phyloP scores from a whole-genome alignment of 768 basidiomycete species.

The Trametopsis cervina region DNA sequence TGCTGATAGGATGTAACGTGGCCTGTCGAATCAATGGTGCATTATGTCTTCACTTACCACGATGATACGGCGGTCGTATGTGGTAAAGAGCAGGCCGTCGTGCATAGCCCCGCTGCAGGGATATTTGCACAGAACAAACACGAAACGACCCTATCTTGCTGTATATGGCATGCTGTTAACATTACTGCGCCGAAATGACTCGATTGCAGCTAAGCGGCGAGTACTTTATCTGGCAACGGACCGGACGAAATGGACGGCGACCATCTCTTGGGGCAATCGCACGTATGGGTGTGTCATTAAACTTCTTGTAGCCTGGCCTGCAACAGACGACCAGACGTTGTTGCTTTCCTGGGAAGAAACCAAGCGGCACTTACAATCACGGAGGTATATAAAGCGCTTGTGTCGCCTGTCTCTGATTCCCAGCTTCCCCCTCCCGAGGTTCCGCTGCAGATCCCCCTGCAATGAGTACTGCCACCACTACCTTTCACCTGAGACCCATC shows the following conservation, averaged over 20 bases:
- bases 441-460: conserved; percentile 8
- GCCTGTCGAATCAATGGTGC: not conserved
- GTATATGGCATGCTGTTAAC: not conserved
- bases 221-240: conserved; percentile 7
- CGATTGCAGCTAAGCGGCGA: not conserved
- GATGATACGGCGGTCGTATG: not conserved
- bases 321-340: no score
- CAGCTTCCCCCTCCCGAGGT: conserved; percentile 7
- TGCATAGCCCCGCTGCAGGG: not conserved
- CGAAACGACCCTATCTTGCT: conserved; percentile 3
- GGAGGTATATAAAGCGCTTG: no score
- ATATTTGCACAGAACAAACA: conserved; percentile 5
- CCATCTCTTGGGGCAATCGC: no score
- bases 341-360: no score
- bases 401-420: conserved; percentile 10
- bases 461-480: conserved; percentile 14
- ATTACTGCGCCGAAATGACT: not conserved
- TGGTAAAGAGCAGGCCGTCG: conserved; percentile 2
- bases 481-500: conserved; percentile 54
- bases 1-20: not conserved
- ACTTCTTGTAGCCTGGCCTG: no score
- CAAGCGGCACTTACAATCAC: no score
- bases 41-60: not conserved
- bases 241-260: conserved; percentile 8
- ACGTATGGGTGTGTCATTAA: no score